Conservation (phyloP, 768 basidiomycete species). For the Lactifluus pinguis region DNA sequence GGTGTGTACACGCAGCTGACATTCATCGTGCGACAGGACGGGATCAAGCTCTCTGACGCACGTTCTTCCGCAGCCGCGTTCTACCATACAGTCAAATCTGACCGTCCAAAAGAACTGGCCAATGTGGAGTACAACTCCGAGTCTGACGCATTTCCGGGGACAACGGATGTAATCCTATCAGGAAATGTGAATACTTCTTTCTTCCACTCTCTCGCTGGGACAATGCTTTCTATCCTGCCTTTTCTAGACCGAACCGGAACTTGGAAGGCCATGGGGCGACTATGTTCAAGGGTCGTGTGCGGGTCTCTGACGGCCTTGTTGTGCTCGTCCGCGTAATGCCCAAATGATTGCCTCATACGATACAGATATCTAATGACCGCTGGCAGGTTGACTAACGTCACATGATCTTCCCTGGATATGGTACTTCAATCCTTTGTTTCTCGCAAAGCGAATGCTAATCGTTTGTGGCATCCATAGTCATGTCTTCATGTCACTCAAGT, state of each 20-base stretch:
- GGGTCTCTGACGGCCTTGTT: conserved; percentile 17
- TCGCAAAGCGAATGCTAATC: no score
- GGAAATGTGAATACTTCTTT: conserved; percentile 7
- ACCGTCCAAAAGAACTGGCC: neutral
- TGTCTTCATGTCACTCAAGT: no score
- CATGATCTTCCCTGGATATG: no score
- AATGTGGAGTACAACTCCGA: neutral
- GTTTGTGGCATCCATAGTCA: no score
- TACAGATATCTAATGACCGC: neutral
- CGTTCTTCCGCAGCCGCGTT: neutral
- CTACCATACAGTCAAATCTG: conserved; percentile 12
- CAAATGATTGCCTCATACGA: neutral
- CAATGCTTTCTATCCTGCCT: neutral
- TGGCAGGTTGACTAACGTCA: neutral
- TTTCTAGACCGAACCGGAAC: conserved; percentile 3
- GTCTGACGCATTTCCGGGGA: neutral
- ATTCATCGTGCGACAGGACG: neutral
- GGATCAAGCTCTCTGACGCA: conserved; percentile 2
- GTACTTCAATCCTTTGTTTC: no score
- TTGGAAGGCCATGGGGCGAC: conserved; percentile 9
- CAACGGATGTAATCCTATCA: conserved; percentile 16
- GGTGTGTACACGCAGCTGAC: neutral
- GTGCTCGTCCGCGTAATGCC: conserved; percentile 6
- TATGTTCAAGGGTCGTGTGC: conserved; percentile 14
- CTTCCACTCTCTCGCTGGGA: neutral